phyloP scores from a whole-genome alignment of 2,329 filamentous ascomycete genomes.

The Neopestalotiopsis sp. region DNA sequence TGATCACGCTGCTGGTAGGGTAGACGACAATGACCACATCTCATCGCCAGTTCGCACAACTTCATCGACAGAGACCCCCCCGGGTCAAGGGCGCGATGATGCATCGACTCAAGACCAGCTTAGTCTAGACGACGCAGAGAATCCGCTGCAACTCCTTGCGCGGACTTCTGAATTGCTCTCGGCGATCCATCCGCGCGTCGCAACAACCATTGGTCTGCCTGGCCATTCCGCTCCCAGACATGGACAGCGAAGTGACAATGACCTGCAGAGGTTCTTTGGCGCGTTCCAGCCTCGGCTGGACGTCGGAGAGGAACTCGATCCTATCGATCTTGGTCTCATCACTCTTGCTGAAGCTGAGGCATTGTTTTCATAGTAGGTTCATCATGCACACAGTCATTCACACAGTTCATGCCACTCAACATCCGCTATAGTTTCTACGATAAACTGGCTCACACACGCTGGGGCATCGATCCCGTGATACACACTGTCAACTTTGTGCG shows the following conservation, averaged over 20 bases:
- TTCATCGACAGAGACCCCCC: conserved; percentile 34
- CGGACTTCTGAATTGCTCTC: conserved; percentile 70
- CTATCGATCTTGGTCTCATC: conserved; percentile 72
- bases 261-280: conserved; percentile 70
- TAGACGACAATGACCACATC: conserved; percentile 29
- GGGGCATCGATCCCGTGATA: conserved; percentile 72
- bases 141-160: conserved; percentile 75
- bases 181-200: conserved; percentile 35
- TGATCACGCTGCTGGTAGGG: conserved; percentile 26
- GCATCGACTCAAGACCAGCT: conserved; percentile 43
- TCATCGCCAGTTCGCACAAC: conserved; percentile 36
- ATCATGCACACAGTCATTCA: conserved; percentile 18
- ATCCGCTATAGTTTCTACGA: conserved; percentile 63
- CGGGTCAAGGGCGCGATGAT: conserved; percentile 35
- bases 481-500: conserved; percentile 72
- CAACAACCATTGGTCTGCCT: conserved; percentile 24
- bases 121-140: conserved; percentile 72
- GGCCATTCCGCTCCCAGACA: conserved; percentile 27
- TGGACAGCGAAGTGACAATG: conserved; percentile 40
- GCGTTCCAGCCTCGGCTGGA: conserved; percentile 69
- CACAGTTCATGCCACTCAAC: conserved; percentile 13
- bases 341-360: conserved; percentile 68
- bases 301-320: conserved; percentile 68
- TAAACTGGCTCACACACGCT: conserved; percentile 74
- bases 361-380: conserved; percentile 67